Conservation (phyloP, 441 rosid genomes). For the Populus hybrid region DNA sequence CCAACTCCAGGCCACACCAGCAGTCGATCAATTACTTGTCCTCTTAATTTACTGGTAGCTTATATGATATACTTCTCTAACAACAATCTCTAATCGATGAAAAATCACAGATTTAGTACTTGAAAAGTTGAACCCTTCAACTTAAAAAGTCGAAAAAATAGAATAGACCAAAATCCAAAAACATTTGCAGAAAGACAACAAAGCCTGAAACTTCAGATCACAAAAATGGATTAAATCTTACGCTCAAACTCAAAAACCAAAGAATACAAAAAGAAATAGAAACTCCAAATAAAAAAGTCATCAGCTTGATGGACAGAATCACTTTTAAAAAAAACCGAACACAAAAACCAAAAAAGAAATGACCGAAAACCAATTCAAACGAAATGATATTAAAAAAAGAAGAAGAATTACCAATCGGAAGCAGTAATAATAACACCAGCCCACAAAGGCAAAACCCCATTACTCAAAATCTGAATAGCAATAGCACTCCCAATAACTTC, state of each 20-base stretch:
- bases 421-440: slow-evolving; percentile 81
- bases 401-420: slow-evolving; percentile 53
- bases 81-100: not conserved
- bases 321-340: not conserved
- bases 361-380: not conserved
- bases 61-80: not conserved
- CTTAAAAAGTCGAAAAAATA: not conserved
- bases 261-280: not conserved
- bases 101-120: not conserved
- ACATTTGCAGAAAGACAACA: not conserved
- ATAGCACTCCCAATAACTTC: slow-evolving; percentile 96
- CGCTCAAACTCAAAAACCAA: not conserved
- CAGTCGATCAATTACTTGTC: not conserved
- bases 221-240: not conserved
- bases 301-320: not conserved
- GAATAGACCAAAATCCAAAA: not conserved
- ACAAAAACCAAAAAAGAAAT: not conserved
- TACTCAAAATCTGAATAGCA: slow-evolving; percentile 72
- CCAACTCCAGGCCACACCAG: not conserved
- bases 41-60: not conserved
- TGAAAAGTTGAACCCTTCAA: not conserved
- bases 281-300: not conserved
- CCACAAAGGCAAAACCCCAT: slow-evolving; percentile 78
- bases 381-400: not conserved
- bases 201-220: not conserved